Conservation (phyloP, 257 asterid genomes). For the Paulownia fortunei region DNA sequence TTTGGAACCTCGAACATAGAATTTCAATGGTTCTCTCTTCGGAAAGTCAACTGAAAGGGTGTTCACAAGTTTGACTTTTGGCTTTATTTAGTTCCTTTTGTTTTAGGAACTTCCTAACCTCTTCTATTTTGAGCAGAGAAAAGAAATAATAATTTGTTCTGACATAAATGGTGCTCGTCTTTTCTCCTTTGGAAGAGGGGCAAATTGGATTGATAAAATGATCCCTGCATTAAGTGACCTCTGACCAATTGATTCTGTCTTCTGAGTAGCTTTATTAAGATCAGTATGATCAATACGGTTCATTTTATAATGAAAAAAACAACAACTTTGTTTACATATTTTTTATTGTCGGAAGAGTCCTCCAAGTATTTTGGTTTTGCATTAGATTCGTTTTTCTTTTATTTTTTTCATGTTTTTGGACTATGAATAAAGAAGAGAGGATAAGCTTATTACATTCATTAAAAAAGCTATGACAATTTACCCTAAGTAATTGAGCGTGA, state of each 20-base stretch:
- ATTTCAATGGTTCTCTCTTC: background rate
- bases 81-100: background rate
- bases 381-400: too few species aligned
- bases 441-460: too few species aligned
- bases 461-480: too few species aligned
- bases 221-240: background rate
- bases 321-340: too few species aligned
- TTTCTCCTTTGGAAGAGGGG: background rate
- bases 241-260: background rate
- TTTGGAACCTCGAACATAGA: background rate
- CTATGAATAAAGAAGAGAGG: too few species aligned
- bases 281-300: background rate
- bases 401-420: too few species aligned
- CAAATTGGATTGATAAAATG: background rate
- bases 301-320: background rate
- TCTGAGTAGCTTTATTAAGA: conserved; percentile 6
- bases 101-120: conserved; percentile 9
- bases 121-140: background rate
- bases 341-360: too few species aligned
- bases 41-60: conserved; percentile 1
- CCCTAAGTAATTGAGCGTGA: too few species aligned
- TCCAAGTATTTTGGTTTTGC: too few species aligned
- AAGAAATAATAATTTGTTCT: background rate
- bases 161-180: background rate
- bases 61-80: conserved; percentile 6